Percentiles rank a stretch among this genome's conserved stretches.
These are phyloP conservation scores for Heterotrichella gracilis DNA, from an alignment of 352 stramenopile genomes.

Conservation along the genomic window DNA sequence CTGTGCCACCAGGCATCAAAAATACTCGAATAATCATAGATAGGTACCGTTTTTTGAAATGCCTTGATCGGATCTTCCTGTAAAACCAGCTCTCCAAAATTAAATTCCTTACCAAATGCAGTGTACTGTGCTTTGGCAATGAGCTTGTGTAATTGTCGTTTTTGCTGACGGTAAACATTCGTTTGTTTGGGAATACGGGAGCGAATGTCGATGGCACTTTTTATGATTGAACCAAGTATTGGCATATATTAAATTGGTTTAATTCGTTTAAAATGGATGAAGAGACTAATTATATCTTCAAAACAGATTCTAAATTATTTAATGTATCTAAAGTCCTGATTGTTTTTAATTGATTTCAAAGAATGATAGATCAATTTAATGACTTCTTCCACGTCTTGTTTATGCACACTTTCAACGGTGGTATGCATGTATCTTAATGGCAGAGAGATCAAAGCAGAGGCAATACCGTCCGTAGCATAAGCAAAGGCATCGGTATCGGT, in stretches of 20 bases:
- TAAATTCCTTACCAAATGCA: not conserved
- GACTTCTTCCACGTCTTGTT: not conserved
- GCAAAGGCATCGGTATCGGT: not conserved
- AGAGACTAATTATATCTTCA: no score
- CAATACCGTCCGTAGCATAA: not conserved
- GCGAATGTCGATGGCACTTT: not conserved
- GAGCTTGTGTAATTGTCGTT: not conserved
- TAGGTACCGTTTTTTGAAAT: not conserved
- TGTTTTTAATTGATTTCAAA: conserved; percentile 10
- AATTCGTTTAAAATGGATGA: no score
- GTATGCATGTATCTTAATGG: not conserved
- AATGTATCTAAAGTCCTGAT: not conserved
- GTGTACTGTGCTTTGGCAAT: not conserved
- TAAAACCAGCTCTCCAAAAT: not conserved
- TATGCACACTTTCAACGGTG: not conserved
- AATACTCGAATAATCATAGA: not conserved
- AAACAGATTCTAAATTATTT: no score
- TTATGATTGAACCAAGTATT: not conserved
- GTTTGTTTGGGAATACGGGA: not conserved
- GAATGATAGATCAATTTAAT: conserved; percentile 4
- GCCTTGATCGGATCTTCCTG: not conserved
- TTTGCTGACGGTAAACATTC: not conserved
- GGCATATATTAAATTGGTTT: not conserved
- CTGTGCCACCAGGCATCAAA: not conserved
- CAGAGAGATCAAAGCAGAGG: not conserved